Conservation (phyloP, 768 basidiomycete species). For the Ephemerocybe angulata region DNA sequence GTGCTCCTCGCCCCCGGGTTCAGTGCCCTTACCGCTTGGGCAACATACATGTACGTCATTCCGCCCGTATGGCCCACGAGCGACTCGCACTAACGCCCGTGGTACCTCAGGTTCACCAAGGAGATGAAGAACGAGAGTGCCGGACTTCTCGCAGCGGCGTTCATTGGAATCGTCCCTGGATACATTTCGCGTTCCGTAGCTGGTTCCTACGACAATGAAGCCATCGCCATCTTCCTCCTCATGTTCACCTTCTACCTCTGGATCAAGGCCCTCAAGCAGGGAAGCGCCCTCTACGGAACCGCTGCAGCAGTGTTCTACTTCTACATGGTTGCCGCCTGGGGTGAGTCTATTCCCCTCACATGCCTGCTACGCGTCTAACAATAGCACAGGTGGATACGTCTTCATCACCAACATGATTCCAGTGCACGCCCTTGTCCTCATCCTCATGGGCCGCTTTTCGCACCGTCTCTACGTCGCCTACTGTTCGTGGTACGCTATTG, state of each 20-base stretch:
- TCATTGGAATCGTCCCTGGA: conserved; percentile 96
- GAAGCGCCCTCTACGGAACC: conserved; percentile 89
- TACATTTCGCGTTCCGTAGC: conserved; percentile 99
- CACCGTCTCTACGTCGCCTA: conserved; percentile 91
- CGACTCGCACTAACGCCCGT: conserved; percentile 3
- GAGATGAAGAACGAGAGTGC: conserved; percentile 96
- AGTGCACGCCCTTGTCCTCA: conserved; percentile 88
- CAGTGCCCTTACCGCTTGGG: conserved; percentile 93
- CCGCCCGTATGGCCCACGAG: background rate
- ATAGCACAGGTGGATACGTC: conserved; percentile 78
- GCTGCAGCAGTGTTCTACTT: conserved; percentile 95
- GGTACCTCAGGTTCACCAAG: conserved; percentile 90
- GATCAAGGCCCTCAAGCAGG: conserved; percentile 94
- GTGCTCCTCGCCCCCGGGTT: conserved; percentile 97
- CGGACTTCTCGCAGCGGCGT: conserved; percentile 94
- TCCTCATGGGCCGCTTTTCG: conserved; percentile 95
- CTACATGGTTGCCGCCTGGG: conserved; percentile 99
- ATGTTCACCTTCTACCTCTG: conserved; percentile 98
- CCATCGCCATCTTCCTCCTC: conserved; percentile 98
- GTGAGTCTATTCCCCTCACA: conserved; percentile 38
- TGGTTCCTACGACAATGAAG: conserved; percentile 99
- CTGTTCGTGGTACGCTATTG: conserved; percentile 97
- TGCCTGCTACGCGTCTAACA: conserved; percentile 4
- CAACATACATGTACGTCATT: conserved; percentile 81
- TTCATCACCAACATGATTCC: conserved; percentile 99